Evolutionary conservation across 2,329 filamentous ascomycete genomes (phyloP), one percentile per base, ranked within the genome.

Genomic region (Sphaerulina vaccinii): DNA sequence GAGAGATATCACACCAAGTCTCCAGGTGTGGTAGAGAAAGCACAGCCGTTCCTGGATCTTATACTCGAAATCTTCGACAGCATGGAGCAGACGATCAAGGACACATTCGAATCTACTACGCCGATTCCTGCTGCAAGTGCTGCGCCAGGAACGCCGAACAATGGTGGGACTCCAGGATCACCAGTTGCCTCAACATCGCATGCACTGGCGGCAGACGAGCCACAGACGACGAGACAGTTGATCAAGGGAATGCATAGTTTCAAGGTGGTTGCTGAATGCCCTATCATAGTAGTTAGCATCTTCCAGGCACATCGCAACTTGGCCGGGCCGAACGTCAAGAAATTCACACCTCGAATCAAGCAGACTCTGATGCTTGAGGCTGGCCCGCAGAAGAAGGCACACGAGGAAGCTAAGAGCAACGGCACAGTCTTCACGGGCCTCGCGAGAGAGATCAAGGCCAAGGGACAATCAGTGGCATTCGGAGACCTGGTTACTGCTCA

Each of bases 161-260:
- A 75, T 41, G 71, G 75, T 33, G 61, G 51, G 75, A 87, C 63
- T 87, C 92, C 93, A 3, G 90, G 87, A 47, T 99, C 95, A 2
- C 93, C 95, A 3, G 87, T 91, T 7, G 86, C 88, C 2, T 87
- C 90, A 1, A 83, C 88, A 2, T 80, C 69, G n/a, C 60, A 63
- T 21, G 58, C 63, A 7, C 40, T 60, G 11, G 50, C 57, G 19
- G 66, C 86, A 15, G 93, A 97, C 57, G 91, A 96, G 62, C 86
- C 90, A 63, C 61, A 63, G 36, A 86, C 90, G 63, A 84, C 83
- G 49, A 84, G 91, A 52, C 87, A 89, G 42, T 73, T 99, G 27
- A 76, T 91, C 49, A 95, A 90, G 71, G 93, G 93, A 23, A 96
- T 96, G 89, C 90, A 96, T 68, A 99, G 93, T 1, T 99, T 99